Evolutionary conservation across 208 protist species (phyloP).

Genomic region (Trypanosoma lewisi): DNA sequence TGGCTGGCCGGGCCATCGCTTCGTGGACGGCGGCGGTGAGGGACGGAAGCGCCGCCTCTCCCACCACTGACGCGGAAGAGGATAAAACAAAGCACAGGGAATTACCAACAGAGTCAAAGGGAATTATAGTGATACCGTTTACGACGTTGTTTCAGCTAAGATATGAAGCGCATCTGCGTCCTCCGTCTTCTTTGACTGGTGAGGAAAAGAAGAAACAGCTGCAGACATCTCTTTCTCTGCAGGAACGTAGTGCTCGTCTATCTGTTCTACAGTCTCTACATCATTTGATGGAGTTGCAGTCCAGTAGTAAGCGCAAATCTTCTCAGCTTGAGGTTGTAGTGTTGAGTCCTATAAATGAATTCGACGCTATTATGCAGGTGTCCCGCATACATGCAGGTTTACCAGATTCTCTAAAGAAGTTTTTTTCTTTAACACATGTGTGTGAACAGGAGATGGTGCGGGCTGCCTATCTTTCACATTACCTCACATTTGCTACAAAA

Average conservation of each 20-base stretch:
- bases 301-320: slow-evolving; percentile 11
- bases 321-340: slow-evolving; percentile 28
- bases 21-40: slow-evolving; percentile 46
- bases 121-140: slow-evolving; percentile 47
- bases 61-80: neutral
- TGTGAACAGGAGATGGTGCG: slow-evolving; percentile 44
- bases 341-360: slow-evolving; percentile 48
- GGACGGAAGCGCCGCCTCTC: neutral
- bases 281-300: slow-evolving; percentile 57
- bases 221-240: slow-evolving; percentile 34
- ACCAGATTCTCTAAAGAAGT: slow-evolving; percentile 20
- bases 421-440: slow-evolving; percentile 35
- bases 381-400: slow-evolving; percentile 29
- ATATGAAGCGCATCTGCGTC: slow-evolving; percentile 41
- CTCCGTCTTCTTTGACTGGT: neutral
- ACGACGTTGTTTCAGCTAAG: slow-evolving; percentile 56
- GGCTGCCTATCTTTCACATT: slow-evolving; percentile 43
- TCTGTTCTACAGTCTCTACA: slow-evolving; percentile 51
- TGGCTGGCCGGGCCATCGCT: slow-evolving; percentile 42
- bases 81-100: neutral
- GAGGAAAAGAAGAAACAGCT: neutral
- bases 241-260: slow-evolving; percentile 64
- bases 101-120: neutral
- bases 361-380: slow-evolving; percentile 50
- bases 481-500: slow-evolving; percentile 13